Evolutionary conservation across 2,329 filamentous ascomycete genomes (phyloP), one percentile per base, ranked within the genome.

Genomic region (Cladosporium sp.): DNA sequence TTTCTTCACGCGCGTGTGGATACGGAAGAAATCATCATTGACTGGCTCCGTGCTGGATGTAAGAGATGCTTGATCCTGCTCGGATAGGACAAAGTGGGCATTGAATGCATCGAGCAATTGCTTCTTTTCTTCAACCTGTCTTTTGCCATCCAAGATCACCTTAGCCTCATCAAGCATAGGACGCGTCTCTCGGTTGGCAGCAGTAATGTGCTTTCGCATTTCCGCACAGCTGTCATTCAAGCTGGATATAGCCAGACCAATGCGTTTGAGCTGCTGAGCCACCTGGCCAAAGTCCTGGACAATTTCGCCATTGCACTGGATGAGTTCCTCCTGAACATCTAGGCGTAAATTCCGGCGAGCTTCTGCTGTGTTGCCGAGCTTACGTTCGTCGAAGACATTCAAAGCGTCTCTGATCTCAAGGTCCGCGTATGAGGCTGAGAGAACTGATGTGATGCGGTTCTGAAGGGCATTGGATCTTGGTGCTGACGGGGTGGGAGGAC

Each of bases 361-460:
- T 70, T 93, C 91, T 11, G 91, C 85, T 14, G 88, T 92, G 75
- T 96, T 97, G 65, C 85, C 81, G 15, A 93, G 78, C 0, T 85
- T 84, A 41, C 91, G 86, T 59, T 87, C 81, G 78, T 97, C 94
- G 24, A 98, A 81, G 0, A 95, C 87, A 62, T 86, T 83, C 34
- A 99, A 81, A 15, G 93, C 90, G 81, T 96, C 92, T 70, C 92
- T 88, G 71, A 98, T 96, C 71, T 97, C 94, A 5, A 92, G 85
- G 78, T 98, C 95, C 7, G 93, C 91, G 79, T 97, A 97, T 0
- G 94, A 97, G 2, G 92, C 90, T 4, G 95, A 97, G 59, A 98
- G 86, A 49, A 98, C 90, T 68, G 87, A 89, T 28, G 92, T 91
- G 71, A 97, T 87, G 75, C 95, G 92, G 68, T 90, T 90, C 8